These are phyloP conservation scores for Chaetomiaceae sp. DNA, from an alignment of 2,329 filamentous ascomycete genomes.

Conservation along the genomic window DNA sequence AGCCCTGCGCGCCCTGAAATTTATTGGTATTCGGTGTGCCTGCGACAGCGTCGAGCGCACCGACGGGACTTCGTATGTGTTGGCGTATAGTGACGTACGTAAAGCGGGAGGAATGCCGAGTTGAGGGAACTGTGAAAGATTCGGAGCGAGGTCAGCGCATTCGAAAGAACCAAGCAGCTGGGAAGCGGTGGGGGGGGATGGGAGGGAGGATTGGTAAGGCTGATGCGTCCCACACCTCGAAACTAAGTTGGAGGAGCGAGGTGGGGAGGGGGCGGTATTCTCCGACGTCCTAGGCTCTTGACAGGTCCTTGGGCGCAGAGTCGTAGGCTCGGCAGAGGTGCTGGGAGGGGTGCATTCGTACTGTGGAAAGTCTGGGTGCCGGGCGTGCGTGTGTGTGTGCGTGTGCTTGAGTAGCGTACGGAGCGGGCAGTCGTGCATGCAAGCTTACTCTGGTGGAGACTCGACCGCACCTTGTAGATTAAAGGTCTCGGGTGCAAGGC, in stretches of 20 bases:
- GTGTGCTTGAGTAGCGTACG: not conserved
- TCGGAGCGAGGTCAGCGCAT: slow-evolving; percentile 19
- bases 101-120: too few relatives aligned
- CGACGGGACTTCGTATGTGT: not conserved
- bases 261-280: slow-evolving; percentile 8
- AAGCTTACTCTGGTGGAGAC: not conserved
- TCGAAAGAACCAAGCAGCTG: slow-evolving; percentile 4
- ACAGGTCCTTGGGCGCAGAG: slow-evolving; percentile 7
- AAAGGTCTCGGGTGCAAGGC: not conserved
- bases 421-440: not conserved
- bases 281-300: slow-evolving; percentile 9
- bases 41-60: slow-evolving; percentile 4
- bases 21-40: not conserved
- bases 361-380: not conserved
- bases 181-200: slow-evolving; percentile 14
- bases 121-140: not conserved
- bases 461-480: not conserved
- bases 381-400: not conserved
- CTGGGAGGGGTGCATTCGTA: slow-evolving; percentile 6
- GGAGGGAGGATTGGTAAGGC: slow-evolving; percentile 26
- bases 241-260: slow-evolving; percentile 10
- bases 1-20: slow-evolving; percentile 8
- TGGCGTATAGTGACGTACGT: too few relatives aligned
- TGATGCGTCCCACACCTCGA: slow-evolving; percentile 23
- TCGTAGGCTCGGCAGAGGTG: slow-evolving; percentile 8